Evolutionary conservation across 306 rosid genomes (phyloP).

Genomic region (Dalbergia cochinchinensis): DNA sequence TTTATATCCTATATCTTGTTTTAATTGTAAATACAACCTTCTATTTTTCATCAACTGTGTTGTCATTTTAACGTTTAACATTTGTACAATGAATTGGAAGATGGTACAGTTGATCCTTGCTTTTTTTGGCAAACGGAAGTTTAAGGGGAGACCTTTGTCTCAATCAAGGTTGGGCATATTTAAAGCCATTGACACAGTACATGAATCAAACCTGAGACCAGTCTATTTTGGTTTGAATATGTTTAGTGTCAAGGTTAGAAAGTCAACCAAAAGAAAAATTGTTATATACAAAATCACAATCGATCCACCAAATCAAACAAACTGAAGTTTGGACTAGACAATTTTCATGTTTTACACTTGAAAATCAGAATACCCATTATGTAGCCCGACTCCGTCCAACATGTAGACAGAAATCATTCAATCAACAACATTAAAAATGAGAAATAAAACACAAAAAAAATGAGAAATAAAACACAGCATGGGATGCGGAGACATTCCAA

Average conservation of each 20-base stretch:
- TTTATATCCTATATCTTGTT: conserved; percentile 25
- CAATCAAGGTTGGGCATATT: neutral
- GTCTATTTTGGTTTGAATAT: neutral
- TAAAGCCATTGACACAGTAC: neutral
- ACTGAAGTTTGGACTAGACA: no score
- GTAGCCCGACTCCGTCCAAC: neutral
- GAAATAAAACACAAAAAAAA: neutral
- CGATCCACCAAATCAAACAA: neutral
- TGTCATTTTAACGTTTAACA: conserved; percentile 4
- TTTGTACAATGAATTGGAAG: neutral
- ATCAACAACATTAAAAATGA: no score
- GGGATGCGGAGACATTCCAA: no score
- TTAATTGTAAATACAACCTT: conserved; percentile 47
- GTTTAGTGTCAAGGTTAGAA: neutral
- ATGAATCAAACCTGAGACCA: neutral
- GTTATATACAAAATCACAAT: neutral
- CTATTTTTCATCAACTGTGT: conserved; percentile 23
- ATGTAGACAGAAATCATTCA: neutral
- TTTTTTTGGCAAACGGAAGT: conserved; percentile 25
- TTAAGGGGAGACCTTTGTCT: neutral
- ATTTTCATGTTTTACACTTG: neutral
- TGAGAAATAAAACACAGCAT: neutral
- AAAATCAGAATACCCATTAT: neutral
- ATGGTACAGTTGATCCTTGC: conserved; percentile 7
- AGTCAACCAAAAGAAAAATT: neutral